phyloP scores from a whole-genome alignment of 108 stramenopile species.

The Pseudonitzschia delicatissima region DNA sequence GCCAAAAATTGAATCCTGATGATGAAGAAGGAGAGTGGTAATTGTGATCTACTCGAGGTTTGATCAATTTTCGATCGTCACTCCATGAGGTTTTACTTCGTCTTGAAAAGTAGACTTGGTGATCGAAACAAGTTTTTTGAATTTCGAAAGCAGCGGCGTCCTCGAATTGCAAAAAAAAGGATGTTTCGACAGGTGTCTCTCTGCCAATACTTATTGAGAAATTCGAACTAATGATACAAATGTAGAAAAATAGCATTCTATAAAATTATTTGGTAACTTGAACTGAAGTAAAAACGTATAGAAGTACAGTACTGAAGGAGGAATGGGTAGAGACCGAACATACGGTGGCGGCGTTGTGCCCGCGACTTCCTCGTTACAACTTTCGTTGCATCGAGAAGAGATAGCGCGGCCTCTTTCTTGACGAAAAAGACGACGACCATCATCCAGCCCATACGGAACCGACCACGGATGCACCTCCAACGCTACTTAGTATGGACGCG shows the following conservation, averaged over 20 bases:
- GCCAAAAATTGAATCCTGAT: not conserved
- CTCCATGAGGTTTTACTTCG: too few species aligned
- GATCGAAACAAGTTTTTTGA: too few species aligned
- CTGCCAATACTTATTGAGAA: too few species aligned
- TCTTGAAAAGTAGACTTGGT: too few species aligned
- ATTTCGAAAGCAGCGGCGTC: too few species aligned
- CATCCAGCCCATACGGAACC: conserved; percentile 81
- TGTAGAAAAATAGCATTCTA: too few species aligned
- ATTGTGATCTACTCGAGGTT: too few species aligned
- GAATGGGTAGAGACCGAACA: conserved; percentile 10
- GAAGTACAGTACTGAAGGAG: not conserved
- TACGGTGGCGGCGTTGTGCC: conserved; percentile 75
- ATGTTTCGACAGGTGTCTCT: too few species aligned
- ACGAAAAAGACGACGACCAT: conserved; percentile 63
- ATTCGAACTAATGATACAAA: too few species aligned
- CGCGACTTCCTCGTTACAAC: conserved; percentile 39
- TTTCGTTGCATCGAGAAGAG: conserved; percentile 47
- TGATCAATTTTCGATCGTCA: too few species aligned
- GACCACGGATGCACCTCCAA: conserved; percentile 80
- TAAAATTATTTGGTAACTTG: not conserved
- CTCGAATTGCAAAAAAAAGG: too few species aligned
- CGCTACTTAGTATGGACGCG: conserved; percentile 75
- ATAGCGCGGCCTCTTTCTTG: conserved; percentile 40
- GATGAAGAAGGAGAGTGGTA: not conserved
- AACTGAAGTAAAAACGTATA: not conserved